Percentiles rank a stretch among this genome's conserved stretches.
Conservation (phyloP, 2,329 filamentous ascomycete species). For the Sclerotinia spermophila region DNA sequence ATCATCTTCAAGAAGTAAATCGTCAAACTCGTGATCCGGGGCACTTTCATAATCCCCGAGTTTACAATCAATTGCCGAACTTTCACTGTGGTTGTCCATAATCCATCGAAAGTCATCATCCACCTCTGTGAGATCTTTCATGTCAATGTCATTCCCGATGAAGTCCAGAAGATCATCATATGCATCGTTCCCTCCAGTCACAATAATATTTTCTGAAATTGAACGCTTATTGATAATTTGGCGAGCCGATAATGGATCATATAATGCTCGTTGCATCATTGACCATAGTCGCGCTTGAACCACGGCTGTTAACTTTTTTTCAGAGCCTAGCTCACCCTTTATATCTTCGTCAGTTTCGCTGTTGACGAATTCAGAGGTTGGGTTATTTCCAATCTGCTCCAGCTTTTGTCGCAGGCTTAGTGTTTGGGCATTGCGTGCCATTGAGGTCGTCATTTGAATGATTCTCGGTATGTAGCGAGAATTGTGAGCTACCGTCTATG, state of each 20-base stretch:
- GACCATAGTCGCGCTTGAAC: slow-evolving; percentile 28
- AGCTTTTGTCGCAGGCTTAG: slow-evolving; percentile 14
- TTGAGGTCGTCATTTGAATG: slow-evolving; percentile 14
- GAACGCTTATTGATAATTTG: slow-evolving; percentile 10
- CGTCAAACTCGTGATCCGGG: slow-evolving; percentile 17
- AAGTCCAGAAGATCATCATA: slow-evolving; percentile 11
- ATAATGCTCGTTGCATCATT: slow-evolving; percentile 31
- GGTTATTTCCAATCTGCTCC: not conserved
- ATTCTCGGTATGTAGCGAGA: slow-evolving; percentile 16
- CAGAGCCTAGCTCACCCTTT: slow-evolving; percentile 14
- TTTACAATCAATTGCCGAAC: slow-evolving; percentile 3
- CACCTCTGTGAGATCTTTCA: not conserved
- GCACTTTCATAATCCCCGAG: slow-evolving; percentile 5
- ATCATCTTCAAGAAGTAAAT: slow-evolving; percentile 19
- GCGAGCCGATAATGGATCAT: slow-evolving; percentile 21
- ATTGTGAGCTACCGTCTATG: slow-evolving; percentile 17
- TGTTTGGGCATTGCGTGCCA: slow-evolving; percentile 16
- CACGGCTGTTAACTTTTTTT: slow-evolving; percentile 20
- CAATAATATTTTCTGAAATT: not conserved
- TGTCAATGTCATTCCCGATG: not conserved
- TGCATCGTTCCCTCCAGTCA: not conserved
- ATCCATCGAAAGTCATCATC: slow-evolving; percentile 11
- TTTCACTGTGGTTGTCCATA: slow-evolving; percentile 1
- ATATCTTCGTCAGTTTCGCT: not conserved
- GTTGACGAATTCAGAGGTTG: not conserved